Conservation (phyloP, 1,284 basidiomycete genomes). For the Boletus mariae region DNA sequence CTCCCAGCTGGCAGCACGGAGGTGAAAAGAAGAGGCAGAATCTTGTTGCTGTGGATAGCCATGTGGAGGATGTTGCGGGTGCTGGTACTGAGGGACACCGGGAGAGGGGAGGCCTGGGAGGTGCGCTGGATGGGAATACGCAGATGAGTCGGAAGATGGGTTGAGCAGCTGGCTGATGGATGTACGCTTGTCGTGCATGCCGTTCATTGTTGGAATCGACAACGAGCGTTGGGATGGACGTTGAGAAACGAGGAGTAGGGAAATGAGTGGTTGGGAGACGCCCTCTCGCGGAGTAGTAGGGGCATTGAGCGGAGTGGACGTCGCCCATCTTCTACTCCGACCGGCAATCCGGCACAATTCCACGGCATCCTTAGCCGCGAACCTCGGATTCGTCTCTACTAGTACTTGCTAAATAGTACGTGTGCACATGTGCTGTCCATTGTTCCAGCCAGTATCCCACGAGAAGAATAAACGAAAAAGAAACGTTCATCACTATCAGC, state of each 20-base stretch:
- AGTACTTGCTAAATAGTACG: conserved; percentile 14
- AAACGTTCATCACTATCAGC: neutral
- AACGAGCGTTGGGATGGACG: conserved; percentile 13
- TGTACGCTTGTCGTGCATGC: conserved; percentile 50
- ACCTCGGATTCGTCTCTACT: conserved; percentile 16
- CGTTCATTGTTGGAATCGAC: conserved; percentile 38
- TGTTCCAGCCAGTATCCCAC: conserved; percentile 15
- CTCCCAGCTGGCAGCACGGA: conserved; percentile 45
- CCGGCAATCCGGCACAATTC: conserved; percentile 27
- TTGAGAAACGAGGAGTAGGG: conserved; percentile 22
- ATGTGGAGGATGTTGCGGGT: conserved; percentile 27
- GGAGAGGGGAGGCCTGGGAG: conserved; percentile 27
- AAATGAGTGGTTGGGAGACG: conserved; percentile 31
- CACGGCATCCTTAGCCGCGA: conserved; percentile 27
- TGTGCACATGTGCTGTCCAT: conserved; percentile 16
- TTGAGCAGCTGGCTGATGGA: conserved; percentile 53
- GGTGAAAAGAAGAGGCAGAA: conserved; percentile 35
- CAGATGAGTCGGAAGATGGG: conserved; percentile 36
- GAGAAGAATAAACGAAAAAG: conserved; percentile 12
- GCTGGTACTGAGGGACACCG: conserved; percentile 31
- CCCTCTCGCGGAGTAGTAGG: conserved; percentile 31
- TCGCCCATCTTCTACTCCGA: conserved; percentile 27
- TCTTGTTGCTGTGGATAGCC: conserved; percentile 30
- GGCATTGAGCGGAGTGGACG: conserved; percentile 25
- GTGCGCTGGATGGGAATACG: conserved; percentile 31